These are phyloP conservation scores for Termitomyces titanicus DNA, from an alignment of 768 basidiomycete species.

Conservation along the genomic window DNA sequence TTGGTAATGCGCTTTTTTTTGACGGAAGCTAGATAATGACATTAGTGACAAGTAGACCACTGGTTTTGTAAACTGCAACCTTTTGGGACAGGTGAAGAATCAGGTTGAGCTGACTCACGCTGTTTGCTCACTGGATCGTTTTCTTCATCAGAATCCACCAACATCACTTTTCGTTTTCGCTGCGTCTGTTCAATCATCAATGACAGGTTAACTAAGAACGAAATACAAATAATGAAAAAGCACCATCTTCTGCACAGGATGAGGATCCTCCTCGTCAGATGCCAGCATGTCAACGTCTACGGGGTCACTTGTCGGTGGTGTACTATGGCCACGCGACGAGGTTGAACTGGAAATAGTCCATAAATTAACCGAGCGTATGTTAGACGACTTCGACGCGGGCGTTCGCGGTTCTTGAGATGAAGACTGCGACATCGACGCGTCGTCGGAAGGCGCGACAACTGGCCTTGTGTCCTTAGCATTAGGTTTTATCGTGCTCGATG, in stretches of 20 bases:
- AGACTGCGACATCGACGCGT: slow-evolving; percentile 28
- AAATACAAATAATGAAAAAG: neutral
- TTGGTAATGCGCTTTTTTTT: slow-evolving; percentile 64
- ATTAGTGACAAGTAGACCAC: neutral
- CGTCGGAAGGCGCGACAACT: slow-evolving; percentile 12
- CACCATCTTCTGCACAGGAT: slow-evolving; percentile 18
- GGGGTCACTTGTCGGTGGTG: slow-evolving; percentile 76
- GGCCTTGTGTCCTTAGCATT: slow-evolving; percentile 17
- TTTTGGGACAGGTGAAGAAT: slow-evolving; percentile 38
- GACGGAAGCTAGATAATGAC: slow-evolving; percentile 26
- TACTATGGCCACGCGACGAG: slow-evolving; percentile 52
- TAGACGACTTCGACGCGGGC: slow-evolving; percentile 32
- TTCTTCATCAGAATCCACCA: slow-evolving; percentile 69
- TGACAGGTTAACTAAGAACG: neutral
- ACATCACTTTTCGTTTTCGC: slow-evolving; percentile 64
- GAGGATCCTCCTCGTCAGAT: slow-evolving; percentile 41
- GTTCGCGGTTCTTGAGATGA: slow-evolving; percentile 36
- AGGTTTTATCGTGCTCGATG: slow-evolving; percentile 18
- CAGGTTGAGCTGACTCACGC: slow-evolving; percentile 23
- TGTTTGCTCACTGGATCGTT: slow-evolving; percentile 16
- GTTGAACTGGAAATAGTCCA: slow-evolving; percentile 35
- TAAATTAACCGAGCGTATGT: slow-evolving; percentile 29
- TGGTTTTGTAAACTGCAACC: slow-evolving; percentile 16
- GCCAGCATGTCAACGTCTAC: slow-evolving; percentile 74
- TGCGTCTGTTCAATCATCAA: slow-evolving; percentile 25